These are phyloP conservation scores for Pyrus hybrid DNA, from an alignment of 331 rosid genomes.

Conservation along the genomic window DNA sequence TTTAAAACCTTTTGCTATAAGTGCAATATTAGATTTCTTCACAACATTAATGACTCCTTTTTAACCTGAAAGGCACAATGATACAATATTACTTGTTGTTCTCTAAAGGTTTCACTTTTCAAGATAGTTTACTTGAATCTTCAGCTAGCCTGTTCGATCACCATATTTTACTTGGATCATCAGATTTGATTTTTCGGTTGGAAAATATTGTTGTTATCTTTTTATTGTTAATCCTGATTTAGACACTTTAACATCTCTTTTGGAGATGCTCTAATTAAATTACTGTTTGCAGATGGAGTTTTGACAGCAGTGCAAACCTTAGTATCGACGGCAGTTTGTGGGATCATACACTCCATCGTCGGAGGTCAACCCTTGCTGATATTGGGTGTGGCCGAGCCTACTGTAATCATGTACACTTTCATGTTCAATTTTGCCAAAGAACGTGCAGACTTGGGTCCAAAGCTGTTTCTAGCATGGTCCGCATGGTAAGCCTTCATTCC, in stretches of 20 bases:
- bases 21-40: too few relatives aligned
- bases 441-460: constrained; percentile 64
- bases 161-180: neutral
- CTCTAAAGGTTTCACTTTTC: too few relatives aligned
- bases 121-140: too few relatives aligned
- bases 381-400: constrained; percentile 98
- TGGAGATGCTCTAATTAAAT: neutral
- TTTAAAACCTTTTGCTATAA: too few relatives aligned
- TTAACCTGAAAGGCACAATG: too few relatives aligned
- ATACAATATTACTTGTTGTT: too few relatives aligned
- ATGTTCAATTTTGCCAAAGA: constrained; percentile 92
- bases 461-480: constrained; percentile 85
- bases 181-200: neutral
- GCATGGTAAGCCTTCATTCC: constrained; percentile 53
- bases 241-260: too few relatives aligned
- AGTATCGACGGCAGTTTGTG: constrained; percentile 84
- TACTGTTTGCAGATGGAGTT: constrained; percentile 57
- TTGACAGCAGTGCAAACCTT: constrained; percentile 95
- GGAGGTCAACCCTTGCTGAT: constrained; percentile 96
- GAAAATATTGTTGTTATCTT: neutral
- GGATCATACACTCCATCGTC: constrained; percentile 80
- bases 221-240: too few relatives aligned
- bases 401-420: constrained; percentile 97
- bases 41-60: too few relatives aligned
- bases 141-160: too few relatives aligned